These are phyloP conservation scores for Chlorella vulgaris DNA, from an alignment of 139 green algal species.

Conservation along the genomic window DNA sequence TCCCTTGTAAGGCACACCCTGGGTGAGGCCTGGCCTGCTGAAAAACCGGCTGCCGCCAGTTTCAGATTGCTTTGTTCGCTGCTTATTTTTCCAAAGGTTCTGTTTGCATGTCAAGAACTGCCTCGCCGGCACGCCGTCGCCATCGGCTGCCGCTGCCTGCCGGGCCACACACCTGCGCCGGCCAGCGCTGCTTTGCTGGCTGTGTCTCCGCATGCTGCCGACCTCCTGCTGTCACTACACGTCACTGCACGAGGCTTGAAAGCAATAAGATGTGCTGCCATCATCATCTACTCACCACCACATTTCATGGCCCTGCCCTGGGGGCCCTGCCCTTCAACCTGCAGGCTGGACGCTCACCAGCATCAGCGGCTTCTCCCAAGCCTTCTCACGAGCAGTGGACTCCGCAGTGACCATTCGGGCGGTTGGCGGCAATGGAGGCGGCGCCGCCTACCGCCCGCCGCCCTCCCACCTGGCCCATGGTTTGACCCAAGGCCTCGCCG, in stretches of 20 bases:
- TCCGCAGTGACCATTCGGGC: slow-evolving; percentile 21
- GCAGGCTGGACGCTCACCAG: slow-evolving; percentile 61
- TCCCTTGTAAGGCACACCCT: slow-evolving; percentile 66
- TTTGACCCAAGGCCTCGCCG: slow-evolving; percentile 14
- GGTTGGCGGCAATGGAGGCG: not conserved
- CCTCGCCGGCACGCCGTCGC: no score
- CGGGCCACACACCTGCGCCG: no score
- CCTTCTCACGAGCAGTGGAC: slow-evolving; percentile 51
- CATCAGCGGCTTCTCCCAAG: slow-evolving; percentile 58
- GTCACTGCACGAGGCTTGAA: no score
- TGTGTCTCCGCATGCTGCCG: not conserved
- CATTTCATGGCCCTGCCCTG: not conserved
- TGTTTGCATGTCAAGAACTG: no score
- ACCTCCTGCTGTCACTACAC: no score
- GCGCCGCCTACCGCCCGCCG: slow-evolving; percentile 14
- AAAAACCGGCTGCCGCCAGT: not conserved
- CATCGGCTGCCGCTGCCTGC: no score
- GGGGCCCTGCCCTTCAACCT: no score
- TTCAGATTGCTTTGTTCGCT: not conserved
- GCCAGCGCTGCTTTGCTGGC: not conserved
- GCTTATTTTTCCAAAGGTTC: not conserved
- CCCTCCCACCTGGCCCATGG: slow-evolving; percentile 17
- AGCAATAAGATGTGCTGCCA: no score
- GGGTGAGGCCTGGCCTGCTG: slow-evolving; percentile 3
- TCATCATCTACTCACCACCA: not conserved